Evolutionary conservation across 129 eudicot species (phyloP), one percentile per base, ranked within the genome.

Genomic region (Escallonia rubra): DNA sequence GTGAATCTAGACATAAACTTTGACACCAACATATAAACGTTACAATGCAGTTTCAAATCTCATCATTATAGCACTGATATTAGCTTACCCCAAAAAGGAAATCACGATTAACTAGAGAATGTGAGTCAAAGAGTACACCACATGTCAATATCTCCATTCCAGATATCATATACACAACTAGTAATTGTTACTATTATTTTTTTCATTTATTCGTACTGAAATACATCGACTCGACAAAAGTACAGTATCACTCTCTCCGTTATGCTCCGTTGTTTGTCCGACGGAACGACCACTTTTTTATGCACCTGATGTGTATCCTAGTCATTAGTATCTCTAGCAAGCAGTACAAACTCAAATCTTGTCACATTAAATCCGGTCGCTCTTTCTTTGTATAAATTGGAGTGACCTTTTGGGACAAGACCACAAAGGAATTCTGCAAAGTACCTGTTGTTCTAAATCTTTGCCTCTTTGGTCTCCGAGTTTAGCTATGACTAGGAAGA

Each of bases 401-500:
- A 58, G 13, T 44, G 56, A 5, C 40, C 63, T 55, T 68, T 11
- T 68, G 54, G 62, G 45, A 49, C 13, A 42, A 41, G 66, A 61
- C 34, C 46, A 68, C 72, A 53, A 11, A 63, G 53, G 23, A 43
- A 5, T 63, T 42, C 11, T 41, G 42, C 43, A 61, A 42, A 61
- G 12, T 61, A 48, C 70, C 59, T 45, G 16, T 14, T 64, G 11
- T 41, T 23, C 56, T 8, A 4, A 46, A 23, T 63, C 13, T 39
- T 64, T 64, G 55, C 68, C 51, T 64, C 68, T 45, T 64, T 64
- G 56, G 68, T 34, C 38, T 44, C 3, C 38, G 38, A 4, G 15
- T 66, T 51, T 11, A 13, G 59, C 62, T 12, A 71, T 61, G 75
- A 63, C 55, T 12, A 61, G 62, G 60, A 45, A 53, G 55, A 62